phyloP scores from a whole-genome alignment of 345 rosid genomes.

The Carallia pectinifolia region DNA sequence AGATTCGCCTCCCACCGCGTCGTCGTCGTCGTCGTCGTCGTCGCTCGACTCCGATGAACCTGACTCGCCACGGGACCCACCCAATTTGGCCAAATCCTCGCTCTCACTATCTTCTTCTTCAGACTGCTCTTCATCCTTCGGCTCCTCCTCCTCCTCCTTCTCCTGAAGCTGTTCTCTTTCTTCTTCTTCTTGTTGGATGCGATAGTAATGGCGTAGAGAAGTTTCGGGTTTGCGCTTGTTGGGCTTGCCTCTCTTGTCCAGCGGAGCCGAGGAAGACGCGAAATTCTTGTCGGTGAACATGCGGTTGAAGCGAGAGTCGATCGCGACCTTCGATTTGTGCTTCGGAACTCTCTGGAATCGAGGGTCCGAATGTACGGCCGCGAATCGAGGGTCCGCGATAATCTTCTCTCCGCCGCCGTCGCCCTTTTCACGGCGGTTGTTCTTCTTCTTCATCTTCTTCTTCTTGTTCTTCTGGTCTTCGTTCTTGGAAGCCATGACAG shows the following conservation, averaged over 20 bases:
- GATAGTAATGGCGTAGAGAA: constrained; percentile 67
- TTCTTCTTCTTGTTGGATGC: constrained; percentile 36
- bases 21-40: constrained; percentile 22
- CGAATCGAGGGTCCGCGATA: constrained; percentile 66
- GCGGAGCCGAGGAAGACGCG: constrained; percentile 48
- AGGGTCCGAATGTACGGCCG: constrained; percentile 71
- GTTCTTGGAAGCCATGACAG: constrained; percentile 16
- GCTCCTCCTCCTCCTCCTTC: not conserved
- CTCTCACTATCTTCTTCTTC: constrained; percentile 31
- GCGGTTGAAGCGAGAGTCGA: constrained; percentile 70
- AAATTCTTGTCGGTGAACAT: constrained; percentile 61
- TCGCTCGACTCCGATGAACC: constrained; percentile 24
- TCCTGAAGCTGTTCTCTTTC: not conserved
- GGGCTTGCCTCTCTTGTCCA: constrained; percentile 78
- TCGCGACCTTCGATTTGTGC: constrained; percentile 59
- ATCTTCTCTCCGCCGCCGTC: constrained; percentile 23
- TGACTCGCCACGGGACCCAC: constrained; percentile 7
- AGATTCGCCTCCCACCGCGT: constrained; percentile 31
- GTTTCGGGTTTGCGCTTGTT: constrained; percentile 36
- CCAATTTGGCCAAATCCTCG: constrained; percentile 18
- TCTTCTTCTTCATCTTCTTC: constrained; percentile 18
- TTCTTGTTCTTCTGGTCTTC: constrained; percentile 7
- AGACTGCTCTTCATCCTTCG: constrained; percentile 9
- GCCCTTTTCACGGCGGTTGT: constrained; percentile 7
- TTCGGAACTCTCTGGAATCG: constrained; percentile 72